phyloP scores from a whole-genome alignment of 257 asterid species.

The Solanum pinnatisectum region DNA sequence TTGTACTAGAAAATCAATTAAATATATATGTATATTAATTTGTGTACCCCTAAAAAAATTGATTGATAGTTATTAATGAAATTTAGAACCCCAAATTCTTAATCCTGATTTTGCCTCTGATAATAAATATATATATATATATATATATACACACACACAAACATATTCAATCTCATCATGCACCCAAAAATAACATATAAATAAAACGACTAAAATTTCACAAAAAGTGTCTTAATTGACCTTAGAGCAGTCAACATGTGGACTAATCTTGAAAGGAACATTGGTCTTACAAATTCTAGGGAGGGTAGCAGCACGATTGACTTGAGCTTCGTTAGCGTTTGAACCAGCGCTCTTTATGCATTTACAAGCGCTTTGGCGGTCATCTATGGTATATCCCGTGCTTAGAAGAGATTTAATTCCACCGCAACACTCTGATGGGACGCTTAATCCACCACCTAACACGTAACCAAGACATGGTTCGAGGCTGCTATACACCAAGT shows the following conservation, averaged over 20 bases:
- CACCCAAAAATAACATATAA: neutral
- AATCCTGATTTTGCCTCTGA: too few relatives aligned
- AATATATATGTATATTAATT: too few relatives aligned
- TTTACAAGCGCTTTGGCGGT: neutral
- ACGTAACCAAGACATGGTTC: constrained; percentile 2
- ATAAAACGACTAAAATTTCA: neutral
- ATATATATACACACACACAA: too few relatives aligned
- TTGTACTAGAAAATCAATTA: too few relatives aligned
- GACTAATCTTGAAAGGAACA: neutral
- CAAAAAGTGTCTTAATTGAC: neutral
- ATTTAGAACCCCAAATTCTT: too few relatives aligned
- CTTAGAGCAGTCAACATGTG: constrained; percentile 3
- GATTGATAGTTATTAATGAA: too few relatives aligned
- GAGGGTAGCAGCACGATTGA: neutral
- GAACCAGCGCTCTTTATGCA: neutral
- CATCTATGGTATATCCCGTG: neutral
- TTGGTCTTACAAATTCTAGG: constrained; percentile 2
- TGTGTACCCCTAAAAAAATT: too few relatives aligned
- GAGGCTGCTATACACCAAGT: neutral
- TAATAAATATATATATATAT: too few relatives aligned
- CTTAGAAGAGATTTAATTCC: neutral
- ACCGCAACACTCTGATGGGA: neutral
- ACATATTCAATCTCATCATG: neutral
- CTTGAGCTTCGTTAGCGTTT: neutral
- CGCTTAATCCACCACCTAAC: neutral